Evolutionary conservation across 331 rosid species (phyloP).

Genomic region (Cydonia oblonga): DNA sequence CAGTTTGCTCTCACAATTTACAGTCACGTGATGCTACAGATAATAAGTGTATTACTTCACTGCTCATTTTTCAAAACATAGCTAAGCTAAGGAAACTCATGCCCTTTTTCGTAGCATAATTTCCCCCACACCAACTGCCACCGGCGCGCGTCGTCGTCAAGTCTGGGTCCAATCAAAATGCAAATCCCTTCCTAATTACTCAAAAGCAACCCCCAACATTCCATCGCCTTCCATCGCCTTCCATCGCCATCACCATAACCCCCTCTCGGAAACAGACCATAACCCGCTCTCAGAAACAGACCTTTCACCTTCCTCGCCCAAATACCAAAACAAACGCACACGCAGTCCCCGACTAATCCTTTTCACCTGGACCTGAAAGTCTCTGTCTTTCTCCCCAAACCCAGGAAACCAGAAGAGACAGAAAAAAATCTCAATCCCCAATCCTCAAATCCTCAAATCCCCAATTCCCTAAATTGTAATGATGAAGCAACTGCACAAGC

Average conservation of each 20-base stretch:
- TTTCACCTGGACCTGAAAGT: neutral
- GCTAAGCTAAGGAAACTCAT: too few species aligned
- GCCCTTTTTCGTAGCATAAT: neutral
- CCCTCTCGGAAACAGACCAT: neutral
- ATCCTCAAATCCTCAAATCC: neutral
- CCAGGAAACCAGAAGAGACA: neutral
- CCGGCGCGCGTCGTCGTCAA: neutral
- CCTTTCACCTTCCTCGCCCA: neutral
- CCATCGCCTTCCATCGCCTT: neutral
- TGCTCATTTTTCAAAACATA: too few species aligned
- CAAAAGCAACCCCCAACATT: neutral
- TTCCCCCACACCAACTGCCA: neutral
- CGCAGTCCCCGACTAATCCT: neutral
- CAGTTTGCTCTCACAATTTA: too few species aligned
- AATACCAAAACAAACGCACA: too few species aligned
- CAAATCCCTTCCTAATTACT: neutral
- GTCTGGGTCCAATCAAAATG: neutral
- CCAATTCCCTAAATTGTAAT: conserved; percentile 13
- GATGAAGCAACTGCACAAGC: conserved; percentile 68
- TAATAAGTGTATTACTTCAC: too few species aligned
- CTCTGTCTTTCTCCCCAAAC: neutral
- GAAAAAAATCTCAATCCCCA: neutral
- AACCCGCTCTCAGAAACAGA: neutral
- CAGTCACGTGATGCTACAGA: too few species aligned
- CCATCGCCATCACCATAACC: neutral